These are phyloP conservation scores for Malus asiatica DNA, from an alignment of 306 rosid genomes.

Conservation along the genomic window DNA sequence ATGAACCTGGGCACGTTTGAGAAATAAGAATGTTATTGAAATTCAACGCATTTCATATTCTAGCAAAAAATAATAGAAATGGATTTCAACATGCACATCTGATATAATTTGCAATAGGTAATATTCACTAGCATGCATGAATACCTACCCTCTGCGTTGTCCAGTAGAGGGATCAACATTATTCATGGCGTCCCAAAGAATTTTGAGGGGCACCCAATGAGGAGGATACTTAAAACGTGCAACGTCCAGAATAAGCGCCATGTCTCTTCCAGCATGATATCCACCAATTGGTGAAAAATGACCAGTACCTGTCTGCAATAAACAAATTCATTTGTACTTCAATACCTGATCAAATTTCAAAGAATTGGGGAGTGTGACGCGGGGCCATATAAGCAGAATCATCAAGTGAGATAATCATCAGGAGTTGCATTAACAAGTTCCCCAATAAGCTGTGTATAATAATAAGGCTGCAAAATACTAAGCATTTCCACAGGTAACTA, in stretches of 20 bases:
- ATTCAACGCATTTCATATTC: neutral
- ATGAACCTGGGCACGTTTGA: constrained; percentile 56
- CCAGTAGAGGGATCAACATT: constrained; percentile 52
- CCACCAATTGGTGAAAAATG: constrained; percentile 99
- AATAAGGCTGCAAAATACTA: no score
- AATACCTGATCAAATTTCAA: neutral
- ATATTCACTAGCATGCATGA: neutral
- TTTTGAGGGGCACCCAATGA: constrained; percentile 80
- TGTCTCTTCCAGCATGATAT: constrained; percentile 72
- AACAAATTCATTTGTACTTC: constrained; percentile 6
- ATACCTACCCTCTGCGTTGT: constrained; percentile 63
- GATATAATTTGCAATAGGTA: neutral
- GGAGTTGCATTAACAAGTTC: neutral
- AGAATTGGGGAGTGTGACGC: neutral
- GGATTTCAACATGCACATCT: neutral
- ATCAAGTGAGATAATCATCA: neutral
- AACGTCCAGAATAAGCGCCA: constrained; percentile 86
- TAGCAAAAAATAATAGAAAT: neutral
- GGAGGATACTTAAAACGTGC: constrained; percentile 99
- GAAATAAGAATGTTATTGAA: constrained; percentile 8
- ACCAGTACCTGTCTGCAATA: constrained; percentile 75
- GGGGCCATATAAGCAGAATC: neutral
- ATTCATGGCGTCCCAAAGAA: constrained; percentile 92
- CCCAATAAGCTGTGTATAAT: no score
- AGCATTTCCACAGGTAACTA: neutral